Percentiles rank a stretch among this genome's conserved stretches.
phyloP scores from a whole-genome alignment of 2,329 filamentous ascomycete species.

The Phaeosphaeria sp. region DNA sequence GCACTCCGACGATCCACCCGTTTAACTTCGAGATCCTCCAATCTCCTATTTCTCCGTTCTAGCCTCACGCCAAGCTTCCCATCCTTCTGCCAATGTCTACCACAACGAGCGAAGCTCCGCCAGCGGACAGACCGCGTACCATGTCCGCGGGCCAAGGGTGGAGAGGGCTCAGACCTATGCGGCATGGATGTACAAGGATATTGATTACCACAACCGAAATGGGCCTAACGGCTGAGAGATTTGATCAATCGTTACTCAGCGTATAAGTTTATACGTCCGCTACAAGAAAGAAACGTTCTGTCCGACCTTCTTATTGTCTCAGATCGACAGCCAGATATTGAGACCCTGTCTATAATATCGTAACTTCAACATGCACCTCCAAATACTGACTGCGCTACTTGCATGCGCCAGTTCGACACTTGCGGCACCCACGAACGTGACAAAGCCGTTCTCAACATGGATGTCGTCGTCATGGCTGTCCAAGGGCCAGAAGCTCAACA shows the following conservation, averaged over 20 bases:
- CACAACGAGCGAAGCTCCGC: conserved; percentile 16
- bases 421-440: conserved; percentile 27
- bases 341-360: conserved; percentile 15
- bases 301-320: background rate
- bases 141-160: conserved; percentile 9
- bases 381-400: conserved; percentile 29
- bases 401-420: conserved; percentile 24
- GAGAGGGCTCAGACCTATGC: conserved; percentile 11
- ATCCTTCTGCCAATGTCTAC: conserved; percentile 10
- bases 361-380: conserved; percentile 32
- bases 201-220: conserved; percentile 17
- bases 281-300: background rate
- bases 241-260: background rate
- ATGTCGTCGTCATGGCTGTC: conserved; percentile 59
- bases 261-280: conserved; percentile 18
- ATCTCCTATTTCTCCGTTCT: conserved; percentile 35
- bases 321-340: background rate
- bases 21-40: conserved; percentile 11
- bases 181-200: conserved; percentile 1
- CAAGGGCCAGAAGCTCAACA: conserved; percentile 48
- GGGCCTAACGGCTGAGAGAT: conserved; percentile 6
- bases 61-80: conserved; percentile 14
- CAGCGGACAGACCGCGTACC: conserved; percentile 21
- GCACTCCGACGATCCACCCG: background rate
- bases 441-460: conserved; percentile 44